phyloP scores from a whole-genome alignment of 306 rosid genomes.

The Erythrophleum fordii region DNA sequence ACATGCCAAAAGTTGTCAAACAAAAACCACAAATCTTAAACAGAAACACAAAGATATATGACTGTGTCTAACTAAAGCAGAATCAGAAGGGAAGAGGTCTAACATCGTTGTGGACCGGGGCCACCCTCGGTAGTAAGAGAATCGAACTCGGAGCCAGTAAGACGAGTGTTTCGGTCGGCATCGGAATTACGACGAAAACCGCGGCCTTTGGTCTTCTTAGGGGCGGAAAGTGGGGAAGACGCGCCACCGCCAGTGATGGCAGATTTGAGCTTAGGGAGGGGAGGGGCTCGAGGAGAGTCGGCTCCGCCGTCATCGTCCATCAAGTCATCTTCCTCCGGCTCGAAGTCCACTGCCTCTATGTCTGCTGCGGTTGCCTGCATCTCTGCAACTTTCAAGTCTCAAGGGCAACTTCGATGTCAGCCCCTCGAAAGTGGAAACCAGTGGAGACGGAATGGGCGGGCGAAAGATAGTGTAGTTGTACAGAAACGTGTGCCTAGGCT shows the following conservation, averaged over 20 bases:
- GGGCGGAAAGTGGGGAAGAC: conserved; percentile 55
- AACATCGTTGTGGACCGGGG: conserved; percentile 87
- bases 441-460: no score
- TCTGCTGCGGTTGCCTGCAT: conserved; percentile 81
- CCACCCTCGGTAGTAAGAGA: conserved; percentile 75
- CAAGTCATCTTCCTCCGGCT: conserved; percentile 97
- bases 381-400: neutral
- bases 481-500: no score
- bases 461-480: no score
- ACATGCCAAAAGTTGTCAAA: neutral
- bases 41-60: neutral
- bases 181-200: conserved; percentile 79
- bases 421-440: no score
- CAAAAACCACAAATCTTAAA: neutral
- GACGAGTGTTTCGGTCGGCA: conserved; percentile 63
- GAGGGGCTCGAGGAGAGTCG: conserved; percentile 72
- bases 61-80: neutral
- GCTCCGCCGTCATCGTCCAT: conserved; percentile 94
- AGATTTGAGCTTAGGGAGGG: conserved; percentile 85
- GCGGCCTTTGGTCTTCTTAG: conserved; percentile 87
- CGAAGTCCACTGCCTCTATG: conserved; percentile 95
- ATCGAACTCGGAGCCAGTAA: conserved; percentile 75
- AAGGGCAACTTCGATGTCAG: no score
- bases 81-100: conserved; percentile 12
- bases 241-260: conserved; percentile 73